phyloP scores from a whole-genome alignment of 495 filamentous ascomycete species.

The Hypoxylon fuscum region DNA sequence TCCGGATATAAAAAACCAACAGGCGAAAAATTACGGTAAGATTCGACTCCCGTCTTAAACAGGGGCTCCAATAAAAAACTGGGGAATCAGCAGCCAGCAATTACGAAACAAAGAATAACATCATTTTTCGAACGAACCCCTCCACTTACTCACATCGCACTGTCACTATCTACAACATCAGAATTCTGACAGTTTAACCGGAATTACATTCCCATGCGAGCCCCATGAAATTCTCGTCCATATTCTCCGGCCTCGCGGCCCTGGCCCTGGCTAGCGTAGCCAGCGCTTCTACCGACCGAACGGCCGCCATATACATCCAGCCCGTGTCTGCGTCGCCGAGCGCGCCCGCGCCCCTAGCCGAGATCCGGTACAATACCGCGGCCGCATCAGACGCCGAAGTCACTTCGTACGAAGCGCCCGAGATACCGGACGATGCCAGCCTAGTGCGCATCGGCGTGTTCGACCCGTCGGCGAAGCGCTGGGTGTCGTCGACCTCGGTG shows the following conservation, averaged over 20 bases:
- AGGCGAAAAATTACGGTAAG: not conserved
- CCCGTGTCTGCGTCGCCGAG: constrained; percentile 46
- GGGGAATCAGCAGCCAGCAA: constrained; percentile 25
- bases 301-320: constrained; percentile 56
- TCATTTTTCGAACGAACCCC: constrained; percentile 36
- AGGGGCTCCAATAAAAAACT: constrained; percentile 11
- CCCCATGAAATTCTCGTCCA: constrained; percentile 39
- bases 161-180: not conserved
- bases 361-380: constrained; percentile 55
- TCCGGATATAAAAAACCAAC: not conserved
- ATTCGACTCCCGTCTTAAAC: not conserved
- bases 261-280: constrained; percentile 40
- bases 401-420: constrained; percentile 57
- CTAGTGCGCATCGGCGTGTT: constrained; percentile 62
- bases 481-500: constrained; percentile 59
- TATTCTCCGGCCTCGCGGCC: constrained; percentile 45
- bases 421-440: constrained; percentile 47
- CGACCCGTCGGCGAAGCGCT: constrained; percentile 47
- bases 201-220: not conserved
- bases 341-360: constrained; percentile 54
- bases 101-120: constrained; percentile 16
- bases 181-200: not conserved
- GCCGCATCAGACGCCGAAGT: constrained; percentile 45
- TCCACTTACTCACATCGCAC: too few species aligned
- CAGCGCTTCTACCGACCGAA: constrained; percentile 39